Percentiles rank a stretch among this genome's conserved stretches.
These are phyloP conservation scores for Zymoseptoria passerinii DNA, from an alignment of 2,329 filamentous ascomycete genomes.

Conservation along the genomic window DNA sequence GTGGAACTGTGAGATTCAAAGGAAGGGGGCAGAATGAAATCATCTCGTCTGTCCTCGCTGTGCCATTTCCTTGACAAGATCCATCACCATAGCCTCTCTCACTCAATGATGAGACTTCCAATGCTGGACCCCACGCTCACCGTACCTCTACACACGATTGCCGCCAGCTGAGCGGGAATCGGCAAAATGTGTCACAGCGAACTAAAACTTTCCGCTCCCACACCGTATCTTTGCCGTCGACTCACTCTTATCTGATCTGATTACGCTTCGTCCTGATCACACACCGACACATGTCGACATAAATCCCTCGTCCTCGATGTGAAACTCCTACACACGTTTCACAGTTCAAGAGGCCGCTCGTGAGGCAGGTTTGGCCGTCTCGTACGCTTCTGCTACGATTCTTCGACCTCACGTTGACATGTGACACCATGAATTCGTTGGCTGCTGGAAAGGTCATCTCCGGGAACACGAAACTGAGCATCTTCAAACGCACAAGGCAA, in stretches of 20 bases:
- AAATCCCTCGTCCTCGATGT: not conserved
- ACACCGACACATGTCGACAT: not conserved
- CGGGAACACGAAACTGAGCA: conserved; percentile 18
- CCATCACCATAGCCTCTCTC: not conserved
- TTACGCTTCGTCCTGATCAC: not conserved
- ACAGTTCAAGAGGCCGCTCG: not conserved
- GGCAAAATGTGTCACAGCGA: not conserved
- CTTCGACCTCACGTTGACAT: conserved; percentile 9
- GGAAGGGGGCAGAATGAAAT: not conserved
- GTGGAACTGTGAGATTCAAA: not conserved
- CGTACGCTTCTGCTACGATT: not conserved
- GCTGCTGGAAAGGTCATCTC: conserved; percentile 30
- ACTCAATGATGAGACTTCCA: not conserved
- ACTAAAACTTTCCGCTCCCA: not conserved
- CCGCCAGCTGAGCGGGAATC: not conserved
- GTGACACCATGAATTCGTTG: conserved; percentile 31
- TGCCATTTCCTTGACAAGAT: not conserved
- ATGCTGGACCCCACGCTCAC: not conserved
- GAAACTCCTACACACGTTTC: not conserved
- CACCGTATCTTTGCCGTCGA: not conserved
- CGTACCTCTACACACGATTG: not conserved
- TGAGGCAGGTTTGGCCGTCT: not conserved
- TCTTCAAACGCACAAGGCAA: conserved; percentile 10
- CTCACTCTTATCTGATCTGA: not conserved
- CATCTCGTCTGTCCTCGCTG: not conserved